A percentile compares a stretch with the other conserved stretches of the same genome.
Evolutionary conservation across 441 rosid genomes (phyloP).

Genomic region (Jatropha podagrica): DNA sequence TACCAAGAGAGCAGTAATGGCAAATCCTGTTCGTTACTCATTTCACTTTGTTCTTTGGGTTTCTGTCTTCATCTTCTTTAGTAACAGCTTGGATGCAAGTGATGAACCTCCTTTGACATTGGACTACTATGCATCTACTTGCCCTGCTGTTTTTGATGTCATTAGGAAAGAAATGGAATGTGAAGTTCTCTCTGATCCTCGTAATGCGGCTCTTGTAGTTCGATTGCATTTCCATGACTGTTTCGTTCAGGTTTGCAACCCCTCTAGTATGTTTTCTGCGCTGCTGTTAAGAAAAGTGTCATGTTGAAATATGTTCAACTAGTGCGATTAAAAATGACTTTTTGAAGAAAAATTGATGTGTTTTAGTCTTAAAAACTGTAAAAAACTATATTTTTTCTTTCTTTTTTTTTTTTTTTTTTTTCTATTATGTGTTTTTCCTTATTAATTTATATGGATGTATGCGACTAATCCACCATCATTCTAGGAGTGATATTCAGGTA

Average conservation of each 20-base stretch:
- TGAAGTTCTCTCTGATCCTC: constrained; percentile 71
- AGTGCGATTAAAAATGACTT: too few species aligned
- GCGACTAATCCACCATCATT: too few species aligned
- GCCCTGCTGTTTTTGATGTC: constrained; percentile 61
- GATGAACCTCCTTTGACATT: constrained; percentile 58
- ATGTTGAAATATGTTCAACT: too few species aligned
- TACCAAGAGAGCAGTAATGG: constrained; percentile 24
- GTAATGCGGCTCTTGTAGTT: constrained; percentile 68
- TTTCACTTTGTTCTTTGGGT: constrained; percentile 30
- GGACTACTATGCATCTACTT: constrained; percentile 67
- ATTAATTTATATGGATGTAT: too few species aligned
- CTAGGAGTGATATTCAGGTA: too few species aligned
- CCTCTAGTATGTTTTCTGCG: too few species aligned
- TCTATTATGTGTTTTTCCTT: too few species aligned
- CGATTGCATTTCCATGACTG: constrained; percentile 93
- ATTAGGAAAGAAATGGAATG: constrained; percentile 79
- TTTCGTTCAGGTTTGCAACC: constrained; percentile 71
- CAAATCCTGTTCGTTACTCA: constrained; percentile 1
- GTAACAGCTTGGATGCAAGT: constrained; percentile 35
- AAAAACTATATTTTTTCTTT: too few species aligned
- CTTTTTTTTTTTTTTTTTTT: too few species aligned
- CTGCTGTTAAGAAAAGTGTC: too few species aligned
- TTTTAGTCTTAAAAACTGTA: too few species aligned
- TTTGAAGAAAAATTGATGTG: too few species aligned
- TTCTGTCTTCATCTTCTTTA: constrained; percentile 28